phyloP scores from a whole-genome alignment of 495 filamentous ascomycete species.

The Gamarada debralockiae region DNA sequence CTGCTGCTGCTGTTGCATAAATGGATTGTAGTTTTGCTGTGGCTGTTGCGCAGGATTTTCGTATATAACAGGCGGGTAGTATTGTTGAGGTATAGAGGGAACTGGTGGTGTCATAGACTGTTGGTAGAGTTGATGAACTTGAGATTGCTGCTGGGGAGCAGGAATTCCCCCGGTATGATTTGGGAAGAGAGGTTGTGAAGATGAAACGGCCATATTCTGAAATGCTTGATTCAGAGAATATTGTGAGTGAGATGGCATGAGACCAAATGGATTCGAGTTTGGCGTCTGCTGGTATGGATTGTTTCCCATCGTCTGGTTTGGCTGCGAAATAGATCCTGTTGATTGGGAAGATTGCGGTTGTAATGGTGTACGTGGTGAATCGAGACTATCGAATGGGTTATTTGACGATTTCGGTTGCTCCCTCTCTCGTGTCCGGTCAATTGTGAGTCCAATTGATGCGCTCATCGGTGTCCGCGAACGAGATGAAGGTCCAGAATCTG shows the following conservation, averaged over 20 bases:
- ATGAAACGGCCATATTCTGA: constrained; percentile 64
- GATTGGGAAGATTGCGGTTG: constrained; percentile 54
- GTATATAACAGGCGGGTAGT: constrained; percentile 28
- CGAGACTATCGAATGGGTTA: constrained; percentile 75
- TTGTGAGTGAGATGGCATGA: constrained; percentile 36
- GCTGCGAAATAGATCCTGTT: constrained; percentile 40
- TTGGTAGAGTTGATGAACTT: constrained; percentile 43
- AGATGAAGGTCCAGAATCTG: constrained; percentile 30
- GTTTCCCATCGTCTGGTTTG: constrained; percentile 32
- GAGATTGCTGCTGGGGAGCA: constrained; percentile 37
- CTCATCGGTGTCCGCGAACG: constrained; percentile 40
- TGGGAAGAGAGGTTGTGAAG: constrained; percentile 62
- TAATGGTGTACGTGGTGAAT: constrained; percentile 41
- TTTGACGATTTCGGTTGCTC: constrained; percentile 40
- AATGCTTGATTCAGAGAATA: constrained; percentile 52
- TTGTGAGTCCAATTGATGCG: constrained; percentile 18
- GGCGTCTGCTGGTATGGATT: constrained; percentile 42
- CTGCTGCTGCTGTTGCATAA: constrained; percentile 43
- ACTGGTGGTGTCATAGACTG: constrained; percentile 46
- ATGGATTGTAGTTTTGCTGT: constrained; percentile 58
- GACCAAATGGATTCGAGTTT: constrained; percentile 48
- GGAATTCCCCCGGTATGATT: constrained; percentile 82
- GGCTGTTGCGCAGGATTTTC: constrained; percentile 32
- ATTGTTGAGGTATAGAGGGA: constrained; percentile 43
- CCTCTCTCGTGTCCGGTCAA: constrained; percentile 29